Evolutionary conservation across 2,329 filamentous ascomycete species (phyloP), one percentile per base, ranked within the genome.

Genomic region (Cadophora malorum): DNA sequence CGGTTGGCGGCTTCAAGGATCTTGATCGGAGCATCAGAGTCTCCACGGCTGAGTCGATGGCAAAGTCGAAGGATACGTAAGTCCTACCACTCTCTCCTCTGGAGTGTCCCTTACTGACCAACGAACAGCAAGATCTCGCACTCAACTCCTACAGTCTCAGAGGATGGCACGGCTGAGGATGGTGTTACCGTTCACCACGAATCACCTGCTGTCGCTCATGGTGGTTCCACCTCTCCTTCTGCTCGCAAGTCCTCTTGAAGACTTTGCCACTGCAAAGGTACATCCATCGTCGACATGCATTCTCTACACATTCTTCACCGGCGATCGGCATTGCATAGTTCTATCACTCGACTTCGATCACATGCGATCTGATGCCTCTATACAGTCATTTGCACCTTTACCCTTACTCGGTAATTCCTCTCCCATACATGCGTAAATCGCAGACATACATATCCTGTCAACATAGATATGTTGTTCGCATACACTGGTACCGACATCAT

Each of bases 141-240:
- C 9, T 67, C 67, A 14, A 78, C 75, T 61, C 76, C 76, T 47
- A 74, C 74, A 25, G 69, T 77, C 38, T 78, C 77, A 16, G 77
- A 78, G 31, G 74, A 75, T 67, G 76, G 75, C 64, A 76, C 75
- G 60, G 72, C 53, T n/a, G 76, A 78, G 60, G 76, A 78, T 52
- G 72, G 73, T 63, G 71, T 71, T 28, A 76, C 75, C 41, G 68
- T 78, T 35, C 73, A 77, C 63, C 72, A 73, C 64, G 74, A 77
- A 53, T 77, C 75, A 60, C 76, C 76, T 50, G 74, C 70, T 64
- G 71, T 76, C 59, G 73, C 72, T 38, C 71, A 73, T 55, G 70
- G 72, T 53, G 73, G 72, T 50, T 52, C 68, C 23, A 50, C 68
- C n/a, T 77, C 76, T 63, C 74, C 76, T 70, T 74, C 75, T 56